Base-by-base conservation (phyloP, 768 basidiomycete species). In the Rhodotorula kratochvilovae region DNA sequence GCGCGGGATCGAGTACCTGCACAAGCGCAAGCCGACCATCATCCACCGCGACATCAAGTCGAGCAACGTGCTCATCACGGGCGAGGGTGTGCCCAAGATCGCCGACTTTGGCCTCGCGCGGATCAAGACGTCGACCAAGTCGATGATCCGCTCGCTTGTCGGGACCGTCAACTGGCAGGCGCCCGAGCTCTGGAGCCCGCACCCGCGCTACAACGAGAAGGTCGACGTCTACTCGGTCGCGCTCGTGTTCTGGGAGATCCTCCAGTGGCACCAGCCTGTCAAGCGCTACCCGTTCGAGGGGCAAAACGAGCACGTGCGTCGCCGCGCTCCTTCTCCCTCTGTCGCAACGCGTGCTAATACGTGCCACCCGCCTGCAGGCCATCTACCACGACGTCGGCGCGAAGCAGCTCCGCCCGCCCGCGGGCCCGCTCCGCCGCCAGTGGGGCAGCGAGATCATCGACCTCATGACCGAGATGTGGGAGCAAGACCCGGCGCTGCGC, bases 81-180 rank as follows among this genome's bases (percentile, higher is more conserved):
- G 89, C 45, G 87, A 87, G 62, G 92, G 92, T 21, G 87, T 88
- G 48, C 95, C 95, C 60, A 99, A 99, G 84, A 96, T 99, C 66
- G 92, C 93, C 46, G 96, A 99, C 80, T 99, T 99, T 81, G 78
- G 96, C 29, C 85, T 98, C 59, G 96, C 96, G n/a, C 92, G 97
- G 78, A 72, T 73, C 70, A 98, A 98, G 81, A 92, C 93, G 77
- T 94, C 92, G 35, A 98, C 96, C 17, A 86, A 95, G 67, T 97
- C 94, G 7, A 96, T 99, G 91, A 91, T 99, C 64, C 88, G 91
- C 68, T 94, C 91, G 77, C 82, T 98, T 61, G 96, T 99, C n/a
- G 96, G 96, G n/a, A 99, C 96, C 7, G 94, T 98, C 78, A 98
- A 98, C 80, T 99, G 95, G 93, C 96, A 99, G 81, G 95, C 96